phyloP scores from a whole-genome alignment of 176 grass and related monocot genomes.

The Puya raimondii region DNA sequence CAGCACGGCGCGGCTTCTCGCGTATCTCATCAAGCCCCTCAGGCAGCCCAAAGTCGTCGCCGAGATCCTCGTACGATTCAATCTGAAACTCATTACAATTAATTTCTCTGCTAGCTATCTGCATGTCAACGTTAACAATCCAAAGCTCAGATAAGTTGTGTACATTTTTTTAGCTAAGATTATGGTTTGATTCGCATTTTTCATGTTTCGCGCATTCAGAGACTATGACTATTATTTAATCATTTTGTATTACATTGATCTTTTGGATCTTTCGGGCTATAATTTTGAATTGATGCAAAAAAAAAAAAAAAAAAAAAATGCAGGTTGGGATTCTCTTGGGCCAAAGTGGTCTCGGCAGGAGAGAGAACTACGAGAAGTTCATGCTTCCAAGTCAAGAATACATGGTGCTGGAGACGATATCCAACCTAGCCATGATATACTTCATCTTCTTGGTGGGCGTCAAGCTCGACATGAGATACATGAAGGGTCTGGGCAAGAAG shows the following conservation, averaged over 20 bases:
- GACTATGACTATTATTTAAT: too few relatives aligned
- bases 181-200: too few relatives aligned
- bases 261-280: background rate
- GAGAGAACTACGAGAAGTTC: background rate
- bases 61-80: conserved; percentile 4
- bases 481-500: conserved; percentile 23
- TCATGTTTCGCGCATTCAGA: too few relatives aligned
- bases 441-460: conserved; percentile 29
- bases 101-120: too few relatives aligned
- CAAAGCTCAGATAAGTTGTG: too few relatives aligned
- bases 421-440: conserved; percentile 25
- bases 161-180: too few relatives aligned
- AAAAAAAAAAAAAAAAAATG: background rate
- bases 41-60: conserved; percentile 4
- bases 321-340: background rate
- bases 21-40: conserved; percentile 6
- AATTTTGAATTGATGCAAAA: background rate
- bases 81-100: too few relatives aligned
- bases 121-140: too few relatives aligned
- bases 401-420: conserved; percentile 13
- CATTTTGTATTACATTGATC: background rate
- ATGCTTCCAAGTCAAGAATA: background rate
- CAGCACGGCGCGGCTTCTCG: too few relatives aligned
- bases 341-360: background rate
- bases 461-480: conserved; percentile 18